phyloP scores from a whole-genome alignment of 805 yeast genomes.

The Cyberlindnera xylosilytica region DNA sequence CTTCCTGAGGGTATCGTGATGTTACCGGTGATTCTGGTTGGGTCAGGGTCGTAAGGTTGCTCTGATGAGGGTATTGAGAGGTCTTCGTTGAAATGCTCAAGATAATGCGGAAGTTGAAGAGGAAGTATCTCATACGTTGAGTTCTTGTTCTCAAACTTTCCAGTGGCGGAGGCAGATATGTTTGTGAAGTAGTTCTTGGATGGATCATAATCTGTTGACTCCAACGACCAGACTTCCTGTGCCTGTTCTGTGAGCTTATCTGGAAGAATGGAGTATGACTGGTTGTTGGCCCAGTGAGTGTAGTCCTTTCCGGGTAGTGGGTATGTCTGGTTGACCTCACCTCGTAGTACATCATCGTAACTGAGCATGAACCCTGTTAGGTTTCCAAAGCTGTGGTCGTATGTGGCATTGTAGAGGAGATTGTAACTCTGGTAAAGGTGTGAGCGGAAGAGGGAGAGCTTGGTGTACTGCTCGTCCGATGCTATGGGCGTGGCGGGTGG shows the following conservation, averaged over 20 bases:
- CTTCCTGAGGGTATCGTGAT: constrained; percentile 34
- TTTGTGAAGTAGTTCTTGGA: constrained; percentile 36
- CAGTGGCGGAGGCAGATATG: constrained; percentile 46
- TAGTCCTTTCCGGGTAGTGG: constrained; percentile 50
- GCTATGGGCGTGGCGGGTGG: constrained; percentile 31
- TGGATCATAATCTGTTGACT: constrained; percentile 17
- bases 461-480: constrained; percentile 34
- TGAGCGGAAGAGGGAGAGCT: constrained; percentile 36
- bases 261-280: constrained; percentile 58
- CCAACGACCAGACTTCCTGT: constrained; percentile 48
- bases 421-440: constrained; percentile 33
- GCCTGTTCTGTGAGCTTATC: constrained; percentile 49
- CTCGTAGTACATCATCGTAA: constrained; percentile 52
- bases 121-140: constrained; percentile 19
- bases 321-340: constrained; percentile 48
- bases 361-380: constrained; percentile 70
- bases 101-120: constrained; percentile 21
- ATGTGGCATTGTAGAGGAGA: constrained; percentile 40
- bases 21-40: constrained; percentile 25
- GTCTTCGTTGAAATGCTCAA: constrained; percentile 17
- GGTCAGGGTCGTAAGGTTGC: background rate
- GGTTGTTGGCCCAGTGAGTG: constrained; percentile 44
- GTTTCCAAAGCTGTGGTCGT: constrained; percentile 58
- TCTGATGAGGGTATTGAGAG: constrained; percentile 11
- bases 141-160: constrained; percentile 33